Evolutionary conservation across 2,329 filamentous ascomycete genomes (phyloP), one percentile per base, ranked within the genome.

Genomic region (Tympanopsis confertula): DNA sequence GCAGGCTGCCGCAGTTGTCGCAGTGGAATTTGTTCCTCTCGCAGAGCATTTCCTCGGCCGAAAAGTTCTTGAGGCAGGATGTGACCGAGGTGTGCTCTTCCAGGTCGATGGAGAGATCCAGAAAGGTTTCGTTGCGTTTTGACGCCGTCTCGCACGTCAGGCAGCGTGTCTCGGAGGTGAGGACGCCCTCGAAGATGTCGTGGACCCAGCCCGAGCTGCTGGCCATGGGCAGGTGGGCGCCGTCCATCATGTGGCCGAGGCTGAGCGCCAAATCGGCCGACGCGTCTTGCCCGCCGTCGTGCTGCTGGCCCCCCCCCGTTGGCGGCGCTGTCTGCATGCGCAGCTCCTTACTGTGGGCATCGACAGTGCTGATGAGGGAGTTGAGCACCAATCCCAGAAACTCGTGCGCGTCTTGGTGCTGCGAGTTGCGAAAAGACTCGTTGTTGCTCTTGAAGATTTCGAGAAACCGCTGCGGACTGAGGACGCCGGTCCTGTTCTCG

Each of bases 11-110:
- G 49, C 91, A 98, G 50, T 88, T 88, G 56, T 98, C 91, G 61
- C 91, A 98, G 54, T 98, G 89, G 47, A 98, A 98, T 55, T 98
- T 98, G 66, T 98, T 96, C 42, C 88, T 75, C 62, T 98, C 91
- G 54, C 91, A 96, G 41, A 98, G 71, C 86, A 96, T 95, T 59
- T 98, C 91, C 51, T 96, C 91, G 35, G 91, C 87, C 0, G 91
- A 98, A 52, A 98, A 98, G 50, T 95, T 94, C 41, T 86, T 76
- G 45, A 98, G 62, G 55, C 91, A 98, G 18, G 91, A 89, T 3
- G 91, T 96, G 3, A 98, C 91, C 0, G 91, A 98, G 1, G 88
- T 88, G 55, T 96, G 87, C 52, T 95, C 82, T 47, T 94, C 87
- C 13, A 98, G 66, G 58, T 98, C 91, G 39, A 98, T 94, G 0